Conservation (phyloP, 805 yeast genomes). For the Schwanniomyces vanrijiae region DNA sequence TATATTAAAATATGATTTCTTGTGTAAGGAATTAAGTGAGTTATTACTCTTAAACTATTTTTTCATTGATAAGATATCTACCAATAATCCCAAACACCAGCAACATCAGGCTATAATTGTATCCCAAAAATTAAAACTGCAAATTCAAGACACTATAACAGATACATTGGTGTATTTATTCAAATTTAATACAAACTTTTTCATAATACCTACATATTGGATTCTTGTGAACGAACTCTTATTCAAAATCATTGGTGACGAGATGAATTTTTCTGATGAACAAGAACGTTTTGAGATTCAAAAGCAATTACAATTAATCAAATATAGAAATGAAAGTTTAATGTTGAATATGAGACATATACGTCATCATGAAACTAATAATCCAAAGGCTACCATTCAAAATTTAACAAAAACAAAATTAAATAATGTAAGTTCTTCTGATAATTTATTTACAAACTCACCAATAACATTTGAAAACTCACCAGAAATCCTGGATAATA, state of each 20-base stretch:
- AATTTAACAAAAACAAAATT: neutral
- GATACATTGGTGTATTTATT: slow-evolving; percentile 40
- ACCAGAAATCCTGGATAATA: slow-evolving; percentile 5
- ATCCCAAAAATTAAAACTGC: slow-evolving; percentile 20
- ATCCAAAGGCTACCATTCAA: neutral
- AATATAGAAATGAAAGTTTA: slow-evolving; percentile 70
- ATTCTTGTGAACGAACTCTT: slow-evolving; percentile 48
- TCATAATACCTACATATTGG: slow-evolving; percentile 69
- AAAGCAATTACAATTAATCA: slow-evolving; percentile 58
- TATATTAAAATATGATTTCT: slow-evolving; percentile 51
- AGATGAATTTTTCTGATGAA: slow-evolving; percentile 16
- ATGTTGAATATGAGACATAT: slow-evolving; percentile 47
- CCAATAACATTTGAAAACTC: neutral
- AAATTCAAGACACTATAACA: slow-evolving; percentile 28
- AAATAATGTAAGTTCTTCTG: neutral
- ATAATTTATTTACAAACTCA: neutral
- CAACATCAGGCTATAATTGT: slow-evolving; percentile 3
- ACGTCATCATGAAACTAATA: neutral
- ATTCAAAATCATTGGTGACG: slow-evolving; percentile 32
- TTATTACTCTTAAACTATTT: slow-evolving; percentile 51
- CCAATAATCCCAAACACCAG: neutral
- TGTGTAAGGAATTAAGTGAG: slow-evolving; percentile 67
- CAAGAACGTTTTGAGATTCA: slow-evolving; percentile 27
- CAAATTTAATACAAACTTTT: slow-evolving; percentile 54
- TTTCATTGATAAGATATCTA: slow-evolving; percentile 28